Base-by-base conservation (phyloP, 257 asterid genomes). In the Eustoma russellianum region DNA sequence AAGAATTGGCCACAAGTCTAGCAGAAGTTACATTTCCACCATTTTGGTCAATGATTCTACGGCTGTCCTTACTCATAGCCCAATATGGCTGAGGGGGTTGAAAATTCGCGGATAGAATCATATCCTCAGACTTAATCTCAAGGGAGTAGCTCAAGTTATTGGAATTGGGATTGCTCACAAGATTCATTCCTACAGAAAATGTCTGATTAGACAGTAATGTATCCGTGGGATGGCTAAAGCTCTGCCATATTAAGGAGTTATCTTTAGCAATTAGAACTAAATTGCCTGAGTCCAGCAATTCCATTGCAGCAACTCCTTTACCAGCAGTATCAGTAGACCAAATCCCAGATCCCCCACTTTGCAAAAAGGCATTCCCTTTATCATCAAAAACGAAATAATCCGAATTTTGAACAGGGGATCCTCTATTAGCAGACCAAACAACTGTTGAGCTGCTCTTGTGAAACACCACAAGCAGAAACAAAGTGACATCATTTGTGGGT, bases 391-490 rank as follows among this genome's bases (percentile, higher is more conserved):
- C 50, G 52, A 91, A 77, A 48, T 35, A 50, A 66, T 84, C 96
- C 5, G 82, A 72, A 63, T 80, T 79, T 7, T 44, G 65, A 33
- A 87, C 72, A 0, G 89, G 92, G 62, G 75, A 70, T 28, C 48
- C 90, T 67, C 88, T 74, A 18, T 91, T 91, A 53, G 95, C 98
- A 6, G 95, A 67, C 98, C 98, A 91, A 48, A 84, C 75, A 9
- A 82, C 28, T 17, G 94, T 87, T 41, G 79, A 69, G 75, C 81
- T 82, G 70, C 78, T 74, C 64, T 53, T 51, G 67, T 87, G 96
- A 17, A 74, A 57, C 43, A 87, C 96, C 41, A 66, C 95, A 43
- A 91, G 84, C 19, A 77, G 83, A 66, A 84, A 87, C 64, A 55
- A 52, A 58, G 94, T 78, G 35, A 77, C 90, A 57, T 84, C 89